Base-by-base conservation (phyloP, 176 grass and related monocot species). In the Hordeum marinum region DNA sequence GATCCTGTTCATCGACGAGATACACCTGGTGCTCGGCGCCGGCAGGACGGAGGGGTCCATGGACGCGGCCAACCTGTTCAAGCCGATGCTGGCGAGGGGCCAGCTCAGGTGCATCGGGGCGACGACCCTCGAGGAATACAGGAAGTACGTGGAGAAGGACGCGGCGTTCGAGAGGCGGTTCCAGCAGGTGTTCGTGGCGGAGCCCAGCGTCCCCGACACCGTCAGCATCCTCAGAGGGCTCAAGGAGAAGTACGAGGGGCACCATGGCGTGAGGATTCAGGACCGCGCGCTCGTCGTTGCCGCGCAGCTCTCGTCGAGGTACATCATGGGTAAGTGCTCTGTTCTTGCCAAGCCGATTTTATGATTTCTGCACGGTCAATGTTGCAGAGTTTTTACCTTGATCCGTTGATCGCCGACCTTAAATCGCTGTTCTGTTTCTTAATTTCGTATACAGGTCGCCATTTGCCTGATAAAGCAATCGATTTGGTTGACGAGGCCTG, bases 81-180 rank as follows among this genome's bases (percentile, higher is more conserved):
- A 97, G 75, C 94, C 91, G 13, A 91, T 94, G 91, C 91, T 94
- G 17, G 91, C 94, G 3, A 85, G 94, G 26, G 94, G 94, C 0
- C 94, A 96, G 70, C 85, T 97, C 15, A 50, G 89, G 75, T 97
- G 94, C 79, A 94, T 97, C 26, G 94, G 94, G 31, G 89, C 94
- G 0, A 97, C 94, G 0, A 97, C 94, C 4, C 76, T 97, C 27
- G 91, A 94, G 79, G 94, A 97, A 50, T 94, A 97, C 68, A 65
- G 89, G 41, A 97, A 97, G 72, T 92, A 97, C 42, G 91, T 97
- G 18, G 94, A 97, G 85, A 97, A 94, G 82, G 91, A 97, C 37
- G 89, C 94, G 0, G 94, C 89, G 11, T 97, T 97, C 57, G 91
- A 97, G 82, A 62, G 94, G 72, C 80, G 94, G 20, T 94, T 97